Conservation (phyloP, 78 protist genomes). For the Dictyostelium brefeldianum region DNA sequence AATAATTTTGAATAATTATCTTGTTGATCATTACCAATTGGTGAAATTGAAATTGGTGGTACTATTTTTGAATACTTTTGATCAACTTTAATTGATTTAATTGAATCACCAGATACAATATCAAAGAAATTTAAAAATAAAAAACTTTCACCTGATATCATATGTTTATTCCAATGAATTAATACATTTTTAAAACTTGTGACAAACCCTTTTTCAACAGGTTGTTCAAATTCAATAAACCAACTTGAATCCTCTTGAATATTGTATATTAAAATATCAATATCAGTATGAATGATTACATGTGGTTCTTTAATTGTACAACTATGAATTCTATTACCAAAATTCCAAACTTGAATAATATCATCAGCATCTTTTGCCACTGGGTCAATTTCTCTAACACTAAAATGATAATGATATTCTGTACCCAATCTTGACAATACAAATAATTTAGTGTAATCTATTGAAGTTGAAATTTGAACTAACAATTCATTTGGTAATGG, state of each 20-base stretch:
- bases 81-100: conserved; percentile 17
- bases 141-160: not conserved
- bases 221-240: not conserved
- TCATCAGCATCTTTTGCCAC: not conserved
- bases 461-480: not conserved
- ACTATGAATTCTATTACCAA: not conserved
- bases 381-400: not conserved
- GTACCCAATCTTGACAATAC: not conserved
- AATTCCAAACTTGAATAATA: not conserved
- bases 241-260: not conserved
- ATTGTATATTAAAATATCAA: not conserved
- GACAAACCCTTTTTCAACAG: not conserved
- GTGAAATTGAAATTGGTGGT: conserved; percentile 3
- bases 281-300: not conserved
- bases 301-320: not conserved
- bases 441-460: not conserved
- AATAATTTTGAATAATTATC: conserved; percentile 4
- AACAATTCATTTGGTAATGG: not conserved
- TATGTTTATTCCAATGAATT: not conserved
- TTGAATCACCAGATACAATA: not conserved
- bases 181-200: not conserved
- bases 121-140: not conserved
- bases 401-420: not conserved
- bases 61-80: not conserved
- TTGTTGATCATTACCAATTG: not conserved